Conservation (phyloP, 1,139 yeast genomes). For the Protomyces inouyei region DNA sequence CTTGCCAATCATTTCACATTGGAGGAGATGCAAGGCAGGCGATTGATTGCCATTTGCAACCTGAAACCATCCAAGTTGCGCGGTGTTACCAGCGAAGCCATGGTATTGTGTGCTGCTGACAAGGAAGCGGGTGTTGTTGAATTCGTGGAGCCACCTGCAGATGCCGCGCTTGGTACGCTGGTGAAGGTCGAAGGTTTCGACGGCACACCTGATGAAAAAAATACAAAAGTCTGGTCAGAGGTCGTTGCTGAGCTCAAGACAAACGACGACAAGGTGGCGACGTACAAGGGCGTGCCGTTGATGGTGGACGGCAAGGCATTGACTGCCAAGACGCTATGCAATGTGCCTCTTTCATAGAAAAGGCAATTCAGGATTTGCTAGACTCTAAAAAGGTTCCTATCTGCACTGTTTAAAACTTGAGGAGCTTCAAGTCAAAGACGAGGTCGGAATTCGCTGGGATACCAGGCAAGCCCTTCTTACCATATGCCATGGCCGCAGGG, state of each 20-base stretch:
- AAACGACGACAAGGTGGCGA: constrained; percentile 5
- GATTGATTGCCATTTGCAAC: constrained; percentile 69
- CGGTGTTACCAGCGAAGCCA: constrained; percentile 89
- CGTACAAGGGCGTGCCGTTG: constrained; percentile 15
- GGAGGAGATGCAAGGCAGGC: constrained; percentile 77
- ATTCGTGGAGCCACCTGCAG: constrained; percentile 16
- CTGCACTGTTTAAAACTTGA: constrained; percentile 43
- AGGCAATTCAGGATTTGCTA: not conserved
- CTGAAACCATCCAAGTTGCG: constrained; percentile 90
- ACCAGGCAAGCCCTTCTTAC: constrained; percentile 86
- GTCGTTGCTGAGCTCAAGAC: constrained; percentile 19
- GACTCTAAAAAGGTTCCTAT: not conserved
- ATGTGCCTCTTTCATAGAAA: constrained; percentile 7
- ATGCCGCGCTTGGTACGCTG: constrained; percentile 10
- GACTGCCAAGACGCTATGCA: constrained; percentile 2
- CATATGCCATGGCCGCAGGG: constrained; percentile 96
- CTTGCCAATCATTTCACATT: constrained; percentile 70
- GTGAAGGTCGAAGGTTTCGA: constrained; percentile 20
- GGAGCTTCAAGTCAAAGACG: constrained; percentile 91
- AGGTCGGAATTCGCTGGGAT: constrained; percentile 95
- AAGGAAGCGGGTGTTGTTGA: constrained; percentile 22
- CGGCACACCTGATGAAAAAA: constrained; percentile 21
- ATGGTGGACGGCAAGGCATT: constrained; percentile 12
- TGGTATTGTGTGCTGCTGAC: constrained; percentile 50
- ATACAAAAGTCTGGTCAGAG: constrained; percentile 20